Conservation (phyloP, 345 rosid species). For the Aquilaria malaccensis region DNA sequence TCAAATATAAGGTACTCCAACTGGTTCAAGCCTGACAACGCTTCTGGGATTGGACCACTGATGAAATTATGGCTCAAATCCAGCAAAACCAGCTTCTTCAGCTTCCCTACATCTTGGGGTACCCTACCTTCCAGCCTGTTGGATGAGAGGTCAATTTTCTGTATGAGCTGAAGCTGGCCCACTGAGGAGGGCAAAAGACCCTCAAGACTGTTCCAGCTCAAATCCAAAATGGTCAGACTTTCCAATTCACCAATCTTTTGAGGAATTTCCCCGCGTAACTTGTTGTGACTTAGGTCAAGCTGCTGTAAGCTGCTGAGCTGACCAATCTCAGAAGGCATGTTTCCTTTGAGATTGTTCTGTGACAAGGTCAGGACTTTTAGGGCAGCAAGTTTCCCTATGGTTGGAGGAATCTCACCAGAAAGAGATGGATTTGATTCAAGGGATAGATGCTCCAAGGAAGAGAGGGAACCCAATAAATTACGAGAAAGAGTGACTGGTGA, state of each 20-base stretch:
- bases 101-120: constrained; percentile 23
- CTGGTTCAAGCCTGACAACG: constrained; percentile 29
- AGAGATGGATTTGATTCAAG: constrained; percentile 36
- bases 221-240: constrained; percentile 32
- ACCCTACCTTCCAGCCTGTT: constrained; percentile 29
- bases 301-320: constrained; percentile 25
- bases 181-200: constrained; percentile 28
- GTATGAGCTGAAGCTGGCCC: constrained; percentile 31
- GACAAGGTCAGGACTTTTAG: constrained; percentile 31
- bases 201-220: constrained; percentile 30
- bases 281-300: constrained; percentile 41
- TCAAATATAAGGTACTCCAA: constrained; percentile 28
- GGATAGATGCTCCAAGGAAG: constrained; percentile 34
- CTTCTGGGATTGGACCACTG: constrained; percentile 36
- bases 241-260: constrained; percentile 24
- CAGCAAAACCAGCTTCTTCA: constrained; percentile 35
- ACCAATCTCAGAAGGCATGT: constrained; percentile 28
- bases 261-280: constrained; percentile 35
- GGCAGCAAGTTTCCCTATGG: constrained; percentile 13
- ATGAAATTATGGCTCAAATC: constrained; percentile 35
- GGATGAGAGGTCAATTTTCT: constrained; percentile 30
- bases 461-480: constrained; percentile 17
- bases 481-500: constrained; percentile 24
- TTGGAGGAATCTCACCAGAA: constrained; percentile 29
- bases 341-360: constrained; percentile 30